Base-by-base conservation (phyloP, 2,329 filamentous ascomycete species). In the Fusarium protoensiforme region DNA sequence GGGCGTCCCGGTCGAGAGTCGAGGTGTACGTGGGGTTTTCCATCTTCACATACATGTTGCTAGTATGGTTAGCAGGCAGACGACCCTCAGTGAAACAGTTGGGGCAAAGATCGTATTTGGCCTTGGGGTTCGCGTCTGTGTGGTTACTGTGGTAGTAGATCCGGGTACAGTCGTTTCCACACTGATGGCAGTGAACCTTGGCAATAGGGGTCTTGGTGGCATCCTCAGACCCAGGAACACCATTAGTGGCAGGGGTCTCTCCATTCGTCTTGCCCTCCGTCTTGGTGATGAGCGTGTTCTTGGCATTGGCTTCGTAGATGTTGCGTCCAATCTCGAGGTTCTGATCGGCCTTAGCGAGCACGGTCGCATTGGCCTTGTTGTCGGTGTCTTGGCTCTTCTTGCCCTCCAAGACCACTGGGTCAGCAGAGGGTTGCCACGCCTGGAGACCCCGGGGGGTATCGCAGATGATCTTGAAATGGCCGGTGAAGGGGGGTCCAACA, bases 391-490 rank as follows among this genome's bases (percentile, higher is more conserved):
- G 82, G 71, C 83, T 88, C 75, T 87, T 87, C 80, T 90, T 91
- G 63, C 90, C 90, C 72, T 91, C 86, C n/a, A 88, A 80, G 6
- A 92, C 86, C 43, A 91, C 83, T 8, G 94, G 91, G 76, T 94
- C 93, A 2, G 95, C 92, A 20, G 93, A 93, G 20, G 96, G 96
- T 80, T 99, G 96, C 90, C 96, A 98, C 27, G 96, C 93, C 82
- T 98, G 96, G 60, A 99, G 89, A 39, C 96, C 96, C 67, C 96
- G 92, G 61, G 96, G 96, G 1, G 96, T 99, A 81, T 99, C 96
- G 79, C 95, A 96, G 65, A 96, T 96, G 70, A 98, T 92, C 81
- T 94, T 93, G 89, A 99, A 99, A 82, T 99, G 96, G 41, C 96
- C 96, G 5, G 96, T 99, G 79, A 98, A 98, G 8, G 96, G 96